Conservation (phyloP, 768 basidiomycete species). For the Pulveroboletus sp. region DNA sequence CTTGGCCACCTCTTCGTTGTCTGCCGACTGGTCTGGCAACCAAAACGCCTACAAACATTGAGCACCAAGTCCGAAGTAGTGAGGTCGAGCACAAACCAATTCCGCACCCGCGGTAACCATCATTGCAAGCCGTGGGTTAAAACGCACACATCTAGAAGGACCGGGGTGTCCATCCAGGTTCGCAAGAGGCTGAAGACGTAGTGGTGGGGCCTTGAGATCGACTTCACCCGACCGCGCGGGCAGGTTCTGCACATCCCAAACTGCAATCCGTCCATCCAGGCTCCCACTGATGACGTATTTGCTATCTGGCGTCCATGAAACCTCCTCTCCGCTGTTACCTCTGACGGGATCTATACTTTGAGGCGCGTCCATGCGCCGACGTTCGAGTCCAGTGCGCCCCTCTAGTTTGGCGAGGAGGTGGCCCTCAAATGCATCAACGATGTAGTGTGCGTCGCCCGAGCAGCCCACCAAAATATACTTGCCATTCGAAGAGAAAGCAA, state of each 20-base stretch:
- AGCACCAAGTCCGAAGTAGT: background rate
- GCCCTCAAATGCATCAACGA: constrained; percentile 89
- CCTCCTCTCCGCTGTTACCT: constrained; percentile 90
- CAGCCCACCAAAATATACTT: constrained; percentile 91
- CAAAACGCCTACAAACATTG: constrained; percentile 53
- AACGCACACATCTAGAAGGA: constrained; percentile 80
- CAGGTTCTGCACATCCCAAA: constrained; percentile 83
- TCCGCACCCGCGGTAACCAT: constrained; percentile 82
- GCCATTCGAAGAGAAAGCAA: constrained; percentile 88
- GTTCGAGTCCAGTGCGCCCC: constrained; percentile 82
- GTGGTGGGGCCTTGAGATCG: constrained; percentile 53
- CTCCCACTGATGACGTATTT: constrained; percentile 86
- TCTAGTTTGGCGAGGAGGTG: constrained; percentile 80
- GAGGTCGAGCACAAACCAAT: constrained; percentile 51
- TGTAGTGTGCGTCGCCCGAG: constrained; percentile 88
- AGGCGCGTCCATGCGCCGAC: constrained; percentile 47
- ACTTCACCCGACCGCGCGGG: constrained; percentile 49
- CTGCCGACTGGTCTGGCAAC: constrained; percentile 64
- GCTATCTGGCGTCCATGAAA: constrained; percentile 92
- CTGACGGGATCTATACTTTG: constrained; percentile 65
- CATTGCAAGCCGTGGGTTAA: constrained; percentile 90
- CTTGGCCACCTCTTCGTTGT: constrained; percentile 68
- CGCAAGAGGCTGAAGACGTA: constrained; percentile 46
- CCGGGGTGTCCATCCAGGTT: constrained; percentile 79
- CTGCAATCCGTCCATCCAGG: constrained; percentile 75